Percentiles rank a stretch among this genome's conserved stretches.
phyloP scores from a whole-genome alignment of 2,329 filamentous ascomycete species.

The Neonectria faginata region DNA sequence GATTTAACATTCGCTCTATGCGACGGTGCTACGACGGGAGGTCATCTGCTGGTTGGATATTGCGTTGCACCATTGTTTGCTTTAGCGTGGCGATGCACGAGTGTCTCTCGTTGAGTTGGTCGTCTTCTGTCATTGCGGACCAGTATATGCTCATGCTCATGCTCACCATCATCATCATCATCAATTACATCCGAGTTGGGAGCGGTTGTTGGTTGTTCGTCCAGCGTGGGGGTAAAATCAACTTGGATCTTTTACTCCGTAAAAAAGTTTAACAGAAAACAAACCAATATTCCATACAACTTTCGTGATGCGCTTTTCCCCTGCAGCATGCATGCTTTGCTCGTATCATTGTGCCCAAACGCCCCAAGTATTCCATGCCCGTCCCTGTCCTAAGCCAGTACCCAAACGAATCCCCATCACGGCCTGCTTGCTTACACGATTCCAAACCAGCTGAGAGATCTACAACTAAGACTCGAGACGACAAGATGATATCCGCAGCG shows the following conservation, averaged over 20 bases:
- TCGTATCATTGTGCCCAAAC: conserved; percentile 17
- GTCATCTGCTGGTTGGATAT: conserved; percentile 19
- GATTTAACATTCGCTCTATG: conserved; percentile 6
- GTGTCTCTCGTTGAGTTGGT: conserved; percentile 14
- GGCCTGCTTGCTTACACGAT: conserved; percentile 13
- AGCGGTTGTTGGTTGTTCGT: conserved; percentile 1
- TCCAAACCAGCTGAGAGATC: conserved; percentile 14
- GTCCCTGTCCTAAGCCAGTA: conserved; percentile 12
- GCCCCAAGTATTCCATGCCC: conserved; percentile 19
- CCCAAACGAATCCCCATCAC: conserved; percentile 15
- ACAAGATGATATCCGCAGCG: conserved; percentile 19
- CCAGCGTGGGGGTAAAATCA: conserved; percentile 7
- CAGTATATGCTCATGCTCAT: conserved; percentile 5
- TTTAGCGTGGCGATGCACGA: conserved; percentile 7
- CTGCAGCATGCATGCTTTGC: conserved; percentile 16
- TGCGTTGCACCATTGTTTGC: conserved; percentile 4
- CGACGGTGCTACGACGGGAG: conserved; percentile 20
- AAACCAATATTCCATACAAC: conserved; percentile 19
- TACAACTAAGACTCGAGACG: conserved; percentile 2
- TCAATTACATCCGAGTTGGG: conserved; percentile 8
- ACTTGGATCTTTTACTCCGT: conserved; percentile 10
- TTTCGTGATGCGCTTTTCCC: conserved; percentile 23
- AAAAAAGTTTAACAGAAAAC: conserved; percentile 15
- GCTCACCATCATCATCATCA: not conserved
- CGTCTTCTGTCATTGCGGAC: conserved; percentile 19